Evolutionary conservation across 2,329 filamentous ascomycete species (phyloP), one percentile per base, ranked within the genome.

Genomic region (Xylariales sp.): DNA sequence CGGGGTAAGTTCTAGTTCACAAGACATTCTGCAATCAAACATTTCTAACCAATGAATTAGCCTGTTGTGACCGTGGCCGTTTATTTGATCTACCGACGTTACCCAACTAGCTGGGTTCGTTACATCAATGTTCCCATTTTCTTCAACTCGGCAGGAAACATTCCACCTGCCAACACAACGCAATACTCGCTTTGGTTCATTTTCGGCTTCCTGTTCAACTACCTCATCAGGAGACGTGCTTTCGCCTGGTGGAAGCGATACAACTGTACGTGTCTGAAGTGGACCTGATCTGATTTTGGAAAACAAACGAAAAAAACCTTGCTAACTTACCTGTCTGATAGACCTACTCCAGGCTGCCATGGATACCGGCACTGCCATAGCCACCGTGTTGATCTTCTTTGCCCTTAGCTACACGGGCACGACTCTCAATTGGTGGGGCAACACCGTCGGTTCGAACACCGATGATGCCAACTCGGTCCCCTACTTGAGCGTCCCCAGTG

Each of bases 341-440:
- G 35, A 50, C 24, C 46, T 58, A 5, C 33, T 54, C 14, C 53
- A 56, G 23, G 54, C 54, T 10, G 54, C 55, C 1, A 57, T 60
- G 52, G 57, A 60, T 39, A 60, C 57, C 0, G 57, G 57, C 5
- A 60, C 57, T 1, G 56, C 57, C 0, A 40, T 60, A 4, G 54
- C 51, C 2, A 58, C 54, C 0, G 46, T 59, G 6, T 35, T 58
- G 19, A 60, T 60, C 17, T 60, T 60, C 40, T 58, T 58, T 33
- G 55, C 52, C 0, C 43, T 60, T 5, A 54, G 53, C 11, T 61
- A 60, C 16, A 51, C 57, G 17, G 45, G 48, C 16, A 45, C 55
- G 17, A 50, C 33, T 11, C 46, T 60, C 33, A 53, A 46, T 11
- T 61, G 58, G 58, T 61, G 58, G 58, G 58, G 58, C 2, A 61